phyloP scores from a whole-genome alignment of 169 alveolate species.

The Cryptosporidium canis region DNA sequence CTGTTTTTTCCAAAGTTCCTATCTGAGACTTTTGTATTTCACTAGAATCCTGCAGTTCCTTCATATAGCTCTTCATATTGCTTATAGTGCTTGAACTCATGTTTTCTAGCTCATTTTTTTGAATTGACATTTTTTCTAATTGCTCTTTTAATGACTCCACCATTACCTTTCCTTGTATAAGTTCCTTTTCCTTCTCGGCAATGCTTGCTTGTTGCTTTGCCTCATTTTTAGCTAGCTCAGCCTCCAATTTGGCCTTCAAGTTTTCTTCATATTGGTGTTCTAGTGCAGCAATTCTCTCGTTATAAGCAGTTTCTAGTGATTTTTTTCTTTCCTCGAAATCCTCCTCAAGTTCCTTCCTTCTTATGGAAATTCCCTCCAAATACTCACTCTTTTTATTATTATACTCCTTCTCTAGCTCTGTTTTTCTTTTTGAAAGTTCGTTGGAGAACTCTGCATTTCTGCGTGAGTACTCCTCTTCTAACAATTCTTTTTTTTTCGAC shows the following conservation, averaged over 20 bases:
- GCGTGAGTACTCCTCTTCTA: slow-evolving; percentile 29
- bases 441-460: neutral
- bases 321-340: slow-evolving; percentile 44
- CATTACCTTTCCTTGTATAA: slow-evolving; percentile 17
- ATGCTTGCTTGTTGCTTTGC: slow-evolving; percentile 21
- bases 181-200: slow-evolving; percentile 53
- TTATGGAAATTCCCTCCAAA: slow-evolving; percentile 33
- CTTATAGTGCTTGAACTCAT: slow-evolving; percentile 59
- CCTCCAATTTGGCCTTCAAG: slow-evolving; percentile 19
- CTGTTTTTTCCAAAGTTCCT: slow-evolving; percentile 63
- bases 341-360: slow-evolving; percentile 13
- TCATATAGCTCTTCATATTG: slow-evolving; percentile 22
- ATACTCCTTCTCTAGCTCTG: slow-evolving; percentile 17
- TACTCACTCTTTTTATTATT: slow-evolving; percentile 24
- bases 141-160: slow-evolving; percentile 37
- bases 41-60: slow-evolving; percentile 24
- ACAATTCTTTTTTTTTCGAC: slow-evolving; percentile 4
- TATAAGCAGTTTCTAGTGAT: neutral
- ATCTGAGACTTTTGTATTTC: slow-evolving; percentile 58
- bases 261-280: slow-evolving; percentile 58
- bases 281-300: slow-evolving; percentile 12
- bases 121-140: slow-evolving; percentile 15
- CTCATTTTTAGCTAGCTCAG: slow-evolving; percentile 35
- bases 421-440: slow-evolving; percentile 1
- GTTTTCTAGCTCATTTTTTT: slow-evolving; percentile 46